Conservation (phyloP, 1,284 basidiomycete genomes). For the Cryptococcus jaspeensis region DNA sequence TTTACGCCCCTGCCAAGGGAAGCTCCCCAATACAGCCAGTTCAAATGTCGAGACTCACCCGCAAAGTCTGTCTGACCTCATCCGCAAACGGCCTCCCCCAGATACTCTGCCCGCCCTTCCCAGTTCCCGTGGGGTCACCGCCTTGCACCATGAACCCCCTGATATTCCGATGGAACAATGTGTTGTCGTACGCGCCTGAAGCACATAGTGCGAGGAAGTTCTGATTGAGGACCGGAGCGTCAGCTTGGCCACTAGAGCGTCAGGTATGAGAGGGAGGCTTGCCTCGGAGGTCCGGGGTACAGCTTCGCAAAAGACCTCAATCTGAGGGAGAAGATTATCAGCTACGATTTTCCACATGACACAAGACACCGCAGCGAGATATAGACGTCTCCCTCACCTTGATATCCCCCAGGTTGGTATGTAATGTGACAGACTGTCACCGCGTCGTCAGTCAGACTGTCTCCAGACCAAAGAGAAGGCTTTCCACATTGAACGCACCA, state of each 20-base stretch:
- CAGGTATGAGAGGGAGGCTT: slow-evolving; percentile 17
- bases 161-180: slow-evolving; percentile 88
- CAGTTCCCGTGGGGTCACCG: slow-evolving; percentile 73
- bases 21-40: too few species aligned
- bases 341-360: too few species aligned
- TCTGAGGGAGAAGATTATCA: too few species aligned
- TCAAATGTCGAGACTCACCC: slow-evolving; percentile 57
- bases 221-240: slow-evolving; percentile 50
- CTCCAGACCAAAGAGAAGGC: too few species aligned
- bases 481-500: too few species aligned
- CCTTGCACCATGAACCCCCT: slow-evolving; percentile 95
- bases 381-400: slow-evolving; percentile 61
- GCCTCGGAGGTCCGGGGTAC: slow-evolving; percentile 93
- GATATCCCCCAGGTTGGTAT: slow-evolving; percentile 90
- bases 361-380: slow-evolving; percentile 1
- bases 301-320: slow-evolving; percentile 95
- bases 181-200: slow-evolving; percentile 80
- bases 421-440: slow-evolving; percentile 80
- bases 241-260: not conserved
- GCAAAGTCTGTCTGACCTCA: slow-evolving; percentile 85
- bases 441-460: not conserved
- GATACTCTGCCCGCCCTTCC: slow-evolving; percentile 56
- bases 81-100: slow-evolving; percentile 79
- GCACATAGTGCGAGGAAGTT: slow-evolving; percentile 95
- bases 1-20: not conserved